Evolutionary conservation across 768 basidiomycete species (phyloP).

Genomic region (Lepiota venenata): DNA sequence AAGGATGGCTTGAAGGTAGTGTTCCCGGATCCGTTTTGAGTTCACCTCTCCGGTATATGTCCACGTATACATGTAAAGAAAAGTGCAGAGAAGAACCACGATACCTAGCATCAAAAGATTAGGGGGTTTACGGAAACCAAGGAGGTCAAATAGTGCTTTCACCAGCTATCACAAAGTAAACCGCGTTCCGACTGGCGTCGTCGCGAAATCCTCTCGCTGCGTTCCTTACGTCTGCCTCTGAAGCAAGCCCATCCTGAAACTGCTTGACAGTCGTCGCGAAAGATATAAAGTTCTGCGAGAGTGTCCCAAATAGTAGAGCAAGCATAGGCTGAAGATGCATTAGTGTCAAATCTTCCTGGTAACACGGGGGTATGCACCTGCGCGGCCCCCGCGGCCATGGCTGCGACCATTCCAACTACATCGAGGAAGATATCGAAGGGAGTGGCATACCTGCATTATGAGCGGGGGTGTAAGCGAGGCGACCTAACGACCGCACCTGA

Average conservation of each 20-base stretch:
- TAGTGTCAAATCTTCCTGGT: background rate
- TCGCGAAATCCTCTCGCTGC: conserved; percentile 40
- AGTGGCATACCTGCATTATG: conserved; percentile 54
- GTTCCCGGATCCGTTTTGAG: conserved; percentile 76
- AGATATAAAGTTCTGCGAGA: conserved; percentile 58
- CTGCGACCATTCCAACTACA: conserved; percentile 58
- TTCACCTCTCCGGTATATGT: conserved; percentile 59
- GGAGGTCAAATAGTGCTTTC: conserved; percentile 60
- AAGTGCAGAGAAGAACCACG: conserved; percentile 65
- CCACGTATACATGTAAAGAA: conserved; percentile 56
- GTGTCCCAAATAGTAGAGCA: conserved; percentile 73
- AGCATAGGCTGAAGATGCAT: conserved; percentile 47
- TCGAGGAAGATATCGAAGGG: conserved; percentile 56
- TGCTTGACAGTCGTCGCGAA: conserved; percentile 34
- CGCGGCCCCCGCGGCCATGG: conserved; percentile 66
- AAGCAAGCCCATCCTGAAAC: conserved; percentile 19
- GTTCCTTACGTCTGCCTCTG: conserved; percentile 21
- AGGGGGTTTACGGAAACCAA: background rate
- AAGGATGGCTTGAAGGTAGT: conserved; percentile 66
- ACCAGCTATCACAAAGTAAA: conserved; percentile 58
- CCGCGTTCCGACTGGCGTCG: conserved; percentile 46
- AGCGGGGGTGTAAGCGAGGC: background rate
- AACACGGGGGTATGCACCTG: conserved; percentile 40
- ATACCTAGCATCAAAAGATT: conserved; percentile 17
- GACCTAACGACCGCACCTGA: conserved; percentile 3